Conservation (phyloP, 148 eudicot species). For the Mesembryanthemum crystallinum region DNA sequence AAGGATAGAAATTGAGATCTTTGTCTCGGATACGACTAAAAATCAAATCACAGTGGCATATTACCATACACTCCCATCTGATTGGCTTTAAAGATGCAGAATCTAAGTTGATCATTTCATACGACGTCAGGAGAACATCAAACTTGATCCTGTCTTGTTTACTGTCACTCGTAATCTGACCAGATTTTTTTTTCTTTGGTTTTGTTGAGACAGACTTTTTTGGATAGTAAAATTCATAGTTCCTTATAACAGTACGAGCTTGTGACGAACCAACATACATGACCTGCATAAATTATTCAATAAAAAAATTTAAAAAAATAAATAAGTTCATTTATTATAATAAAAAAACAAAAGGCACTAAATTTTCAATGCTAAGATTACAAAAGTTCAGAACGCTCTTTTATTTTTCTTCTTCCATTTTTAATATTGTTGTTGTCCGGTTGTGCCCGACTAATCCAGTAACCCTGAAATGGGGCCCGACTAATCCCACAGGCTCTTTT, state of each 20-base stretch:
- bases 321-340: too few species aligned
- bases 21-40: not conserved
- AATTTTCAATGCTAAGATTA: not conserved
- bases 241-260: constrained; percentile 73
- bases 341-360: constrained; percentile 5
- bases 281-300: constrained; percentile 56
- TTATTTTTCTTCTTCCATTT: not conserved
- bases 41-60: constrained; percentile 9
- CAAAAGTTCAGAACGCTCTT: constrained; percentile 12
- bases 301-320: too few species aligned
- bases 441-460: too few species aligned
- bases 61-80: constrained; percentile 95
- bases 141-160: constrained; percentile 92
- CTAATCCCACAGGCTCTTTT: not conserved
- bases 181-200: constrained; percentile 79
- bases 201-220: constrained; percentile 47
- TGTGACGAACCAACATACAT: constrained; percentile 94
- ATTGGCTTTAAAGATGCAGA: constrained; percentile 74
- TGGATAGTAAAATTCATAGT: constrained; percentile 87
- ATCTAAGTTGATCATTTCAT: constrained; percentile 93
- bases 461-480: too few species aligned
- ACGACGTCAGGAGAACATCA: constrained; percentile 92
- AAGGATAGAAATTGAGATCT: constrained; percentile 3
- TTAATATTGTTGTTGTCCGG: too few species aligned
- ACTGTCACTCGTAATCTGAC: constrained; percentile 56